These are phyloP conservation scores for Escallonia herrerae DNA, from an alignment of 129 eudicot species.

Conservation along the genomic window DNA sequence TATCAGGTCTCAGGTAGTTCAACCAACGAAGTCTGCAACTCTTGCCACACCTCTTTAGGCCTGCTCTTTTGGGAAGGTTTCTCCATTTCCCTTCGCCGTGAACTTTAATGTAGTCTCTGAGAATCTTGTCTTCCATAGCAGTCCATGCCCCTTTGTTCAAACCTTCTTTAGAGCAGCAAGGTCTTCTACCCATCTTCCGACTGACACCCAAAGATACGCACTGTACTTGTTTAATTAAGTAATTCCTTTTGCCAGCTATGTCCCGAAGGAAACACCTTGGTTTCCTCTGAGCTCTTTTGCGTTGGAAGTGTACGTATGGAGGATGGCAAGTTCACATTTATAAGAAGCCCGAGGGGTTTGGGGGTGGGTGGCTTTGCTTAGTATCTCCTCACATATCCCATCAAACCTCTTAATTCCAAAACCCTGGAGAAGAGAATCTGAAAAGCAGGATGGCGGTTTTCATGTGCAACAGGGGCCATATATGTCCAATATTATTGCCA, in stretches of 20 bases:
- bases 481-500: too few relatives aligned
- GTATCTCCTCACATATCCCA: neutral
- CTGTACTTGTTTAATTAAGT: neutral
- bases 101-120: constrained; percentile 16
- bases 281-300: too few relatives aligned
- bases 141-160: constrained; percentile 31
- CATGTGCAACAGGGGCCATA: neutral
- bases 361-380: neutral
- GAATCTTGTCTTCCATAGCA: constrained; percentile 18
- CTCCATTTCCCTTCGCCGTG: constrained; percentile 33
- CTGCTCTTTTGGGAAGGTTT: constrained; percentile 25
- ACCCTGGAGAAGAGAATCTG: neutral
- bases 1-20: constrained; percentile 24
- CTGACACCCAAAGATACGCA: neutral
- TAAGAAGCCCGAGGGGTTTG: too few relatives aligned
- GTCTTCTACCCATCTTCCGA: constrained; percentile 22
- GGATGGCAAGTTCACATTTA: too few relatives aligned
- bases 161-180: constrained; percentile 22
- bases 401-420: neutral
- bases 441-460: neutral
- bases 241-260: too few relatives aligned
- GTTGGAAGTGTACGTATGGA: too few relatives aligned
- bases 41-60: constrained; percentile 26
- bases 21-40: constrained; percentile 30
- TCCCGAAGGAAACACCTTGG: neutral